phyloP scores from a whole-genome alignment of 2,329 filamentous ascomycete species.

The Colletotrichum sp. region DNA sequence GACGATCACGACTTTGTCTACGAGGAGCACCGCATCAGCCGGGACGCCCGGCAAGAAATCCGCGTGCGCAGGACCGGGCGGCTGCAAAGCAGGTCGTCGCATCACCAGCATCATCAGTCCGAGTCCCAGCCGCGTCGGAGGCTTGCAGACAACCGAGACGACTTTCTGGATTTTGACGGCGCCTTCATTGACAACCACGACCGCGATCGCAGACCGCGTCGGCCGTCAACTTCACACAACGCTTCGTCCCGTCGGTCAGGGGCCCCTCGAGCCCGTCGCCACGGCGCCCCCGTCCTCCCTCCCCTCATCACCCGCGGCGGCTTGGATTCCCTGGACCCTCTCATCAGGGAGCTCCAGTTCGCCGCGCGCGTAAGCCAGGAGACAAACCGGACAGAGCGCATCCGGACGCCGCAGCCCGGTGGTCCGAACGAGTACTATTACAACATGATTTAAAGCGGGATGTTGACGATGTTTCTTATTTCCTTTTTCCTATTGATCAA shows the following conservation, averaged over 20 bases:
- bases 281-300: not conserved
- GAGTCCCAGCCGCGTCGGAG: not conserved
- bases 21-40: constrained; percentile 8
- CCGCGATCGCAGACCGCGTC: not conserved
- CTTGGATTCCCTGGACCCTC: constrained; percentile 46
- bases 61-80: not conserved
- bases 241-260: not conserved
- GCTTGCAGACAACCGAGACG: not conserved
- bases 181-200: not conserved
- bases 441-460: constrained; percentile 3
- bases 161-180: not conserved
- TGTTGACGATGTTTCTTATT: not conserved
- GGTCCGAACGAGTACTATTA: constrained; percentile 1
- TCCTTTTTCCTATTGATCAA: not conserved
- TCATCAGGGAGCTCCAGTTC: constrained; percentile 47
- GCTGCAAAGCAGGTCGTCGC: not conserved
- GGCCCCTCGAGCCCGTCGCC: not conserved
- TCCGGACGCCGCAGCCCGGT: not conserved
- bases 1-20: constrained; percentile 1
- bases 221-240: constrained; percentile 4
- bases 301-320: constrained; percentile 24
- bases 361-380: constrained; percentile 21
- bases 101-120: not conserved
- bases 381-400: not conserved
- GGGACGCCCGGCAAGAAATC: not conserved